Percentiles rank a stretch among this genome's conserved stretches.
Evolutionary conservation across 1,139 yeast genomes (phyloP).

Genomic region (Saccharomyces uvarum): DNA sequence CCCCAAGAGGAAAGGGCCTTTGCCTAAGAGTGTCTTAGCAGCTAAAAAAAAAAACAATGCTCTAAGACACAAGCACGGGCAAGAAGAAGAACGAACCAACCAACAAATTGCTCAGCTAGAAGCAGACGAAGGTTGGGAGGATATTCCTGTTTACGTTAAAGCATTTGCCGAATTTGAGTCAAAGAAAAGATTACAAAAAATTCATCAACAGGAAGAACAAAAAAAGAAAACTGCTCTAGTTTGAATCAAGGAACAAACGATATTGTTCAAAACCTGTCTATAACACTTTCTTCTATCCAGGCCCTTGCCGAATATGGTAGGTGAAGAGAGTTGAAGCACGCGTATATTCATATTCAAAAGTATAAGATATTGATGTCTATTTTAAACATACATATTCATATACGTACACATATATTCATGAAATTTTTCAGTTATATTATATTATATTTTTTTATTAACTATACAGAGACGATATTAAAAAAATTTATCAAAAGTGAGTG

Average conservation of each 20-base stretch:
- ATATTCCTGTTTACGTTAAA: conserved; percentile 65
- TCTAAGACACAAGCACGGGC: conserved; percentile 9
- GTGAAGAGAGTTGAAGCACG: neutral
- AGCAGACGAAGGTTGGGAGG: conserved; percentile 51
- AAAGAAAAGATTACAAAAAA: conserved; percentile 42
- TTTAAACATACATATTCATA: neutral
- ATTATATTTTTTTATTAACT: neutral
- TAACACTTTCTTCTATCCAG: neutral
- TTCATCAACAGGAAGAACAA: neutral
- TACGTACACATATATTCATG: neutral
- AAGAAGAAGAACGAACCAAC: conserved; percentile 8
- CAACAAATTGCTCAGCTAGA: conserved; percentile 14
- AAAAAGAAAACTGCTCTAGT: conserved; percentile 6
- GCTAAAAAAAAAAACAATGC: conserved; percentile 20
- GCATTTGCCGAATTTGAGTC: conserved; percentile 83
- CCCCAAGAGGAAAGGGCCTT: conserved; percentile 28
- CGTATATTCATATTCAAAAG: neutral
- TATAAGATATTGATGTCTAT: neutral
- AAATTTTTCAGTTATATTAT: neutral
- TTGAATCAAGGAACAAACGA: neutral
- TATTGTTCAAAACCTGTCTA: neutral
- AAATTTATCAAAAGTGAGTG: neutral
- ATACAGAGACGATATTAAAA: neutral
- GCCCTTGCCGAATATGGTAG: neutral
- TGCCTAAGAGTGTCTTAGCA: conserved; percentile 31